Evolutionary conservation across 371 early-diverging fungal genomes (phyloP), one percentile per base, ranked within the genome.

Genomic region (Mucor piriformis): DNA sequence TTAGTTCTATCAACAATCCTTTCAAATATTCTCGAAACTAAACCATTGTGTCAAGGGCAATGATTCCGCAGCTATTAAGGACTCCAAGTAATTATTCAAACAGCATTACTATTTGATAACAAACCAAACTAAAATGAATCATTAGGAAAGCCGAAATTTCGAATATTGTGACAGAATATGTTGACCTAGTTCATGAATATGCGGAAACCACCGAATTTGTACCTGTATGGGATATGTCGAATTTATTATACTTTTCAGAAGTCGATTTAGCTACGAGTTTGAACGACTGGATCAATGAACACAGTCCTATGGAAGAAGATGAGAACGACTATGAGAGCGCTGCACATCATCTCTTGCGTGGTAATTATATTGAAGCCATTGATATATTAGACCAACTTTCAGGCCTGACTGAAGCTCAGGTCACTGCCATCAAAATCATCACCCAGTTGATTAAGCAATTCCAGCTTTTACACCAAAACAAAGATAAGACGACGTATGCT

Each of bases 301-400:
- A 63, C 24, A 35, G 32, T 0, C 15, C 21, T 18, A 20, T 48
- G 3, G 5, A 1, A 34, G 48, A 3, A 11, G 48, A 57, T 4
- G 37, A 46, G 0, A 23, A 48, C 23, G 46, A 46, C 0, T 24
- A n/a, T 4, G 57, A 57, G 6, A 46, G 21, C 29, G 33, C 55
- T 6, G 29, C n/a, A 18, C 33, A 42, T 18, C 23, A 54, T 3
- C n/a, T 59, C 7, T 13, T 64, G 2, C 65, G 65, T 38, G 59
- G 54, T n/a, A 48, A 64, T n/a, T 25, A 25, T 0, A 34, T n/a
- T 2, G 42, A 48, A 21, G 42, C 59, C 3, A 40, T 47, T 15
- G 29, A 40, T 6, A 16, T 21, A 0, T 37, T 60, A 3, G n/a
- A 55, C 2, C 15, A 21, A 11, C 21, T 13, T 3, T 12, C 23